Conservation (phyloP, 805 yeast genomes). For the Maudiozyma serrabonitensis region DNA sequence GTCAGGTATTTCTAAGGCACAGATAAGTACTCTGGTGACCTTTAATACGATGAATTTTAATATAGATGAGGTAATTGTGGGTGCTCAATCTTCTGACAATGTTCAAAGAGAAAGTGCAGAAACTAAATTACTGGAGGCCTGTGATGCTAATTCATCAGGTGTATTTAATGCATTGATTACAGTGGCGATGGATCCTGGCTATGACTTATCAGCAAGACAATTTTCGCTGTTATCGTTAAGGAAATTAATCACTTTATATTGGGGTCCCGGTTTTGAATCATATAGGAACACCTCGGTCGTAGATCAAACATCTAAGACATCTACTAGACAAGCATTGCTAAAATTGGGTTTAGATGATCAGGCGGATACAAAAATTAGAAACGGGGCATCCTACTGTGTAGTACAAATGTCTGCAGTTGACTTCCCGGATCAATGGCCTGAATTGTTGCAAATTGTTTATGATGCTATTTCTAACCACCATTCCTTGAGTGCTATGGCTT, state of each 20-base stretch:
- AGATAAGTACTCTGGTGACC: too few relatives aligned
- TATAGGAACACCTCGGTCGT: slow-evolving; percentile 56
- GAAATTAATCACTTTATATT: slow-evolving; percentile 56
- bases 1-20: too few relatives aligned
- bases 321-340: slow-evolving; percentile 44
- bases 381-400: slow-evolving; percentile 61
- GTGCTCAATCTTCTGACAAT: slow-evolving; percentile 41
- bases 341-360: slow-evolving; percentile 35
- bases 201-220: slow-evolving; percentile 39
- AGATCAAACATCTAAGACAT: slow-evolving; percentile 39
- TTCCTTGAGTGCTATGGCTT: slow-evolving; percentile 44
- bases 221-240: slow-evolving; percentile 58
- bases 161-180: slow-evolving; percentile 35
- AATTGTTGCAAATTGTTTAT: slow-evolving; percentile 43
- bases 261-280: slow-evolving; percentile 79
- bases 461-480: slow-evolving; percentile 27
- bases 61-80: slow-evolving; percentile 16
- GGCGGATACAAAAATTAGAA: slow-evolving; percentile 50
- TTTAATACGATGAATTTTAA: neutral
- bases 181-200: slow-evolving; percentile 29
- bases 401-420: slow-evolving; percentile 83
- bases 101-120: slow-evolving; percentile 44
- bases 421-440: slow-evolving; percentile 95
- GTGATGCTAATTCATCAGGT: slow-evolving; percentile 41
- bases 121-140: slow-evolving; percentile 33